Evolutionary conservation across 345 rosid species (phyloP), one percentile per base, ranked within the genome.

Genomic region (Mercurialis annua): DNA sequence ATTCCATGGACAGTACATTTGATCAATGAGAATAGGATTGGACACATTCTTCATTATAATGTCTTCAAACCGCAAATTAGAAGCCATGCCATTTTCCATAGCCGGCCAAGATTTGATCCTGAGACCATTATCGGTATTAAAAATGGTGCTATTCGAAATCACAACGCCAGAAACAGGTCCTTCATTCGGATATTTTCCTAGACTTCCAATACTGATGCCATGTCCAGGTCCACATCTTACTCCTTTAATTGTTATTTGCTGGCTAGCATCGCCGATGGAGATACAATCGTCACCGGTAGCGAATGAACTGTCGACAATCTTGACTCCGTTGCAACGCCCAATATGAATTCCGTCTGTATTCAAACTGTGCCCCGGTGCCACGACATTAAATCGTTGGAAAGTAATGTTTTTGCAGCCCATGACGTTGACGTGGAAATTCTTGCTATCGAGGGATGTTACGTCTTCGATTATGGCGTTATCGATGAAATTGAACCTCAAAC

Each of bases 271-370:
- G 7, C 60, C 60, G 0, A 56, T 29, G 1, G 60, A 56, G 20
- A 56, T 56, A 9, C 60, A 56, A 56, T 56, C 60, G 8, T 56
- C 60, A 56, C 60, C 60, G 6, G 60, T 56, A 11, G 21, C 40
- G 1, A 56, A 29, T 8, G 15, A 14, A 0, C 40, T 14, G 18
- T 56, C 34, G 8, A 56, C 8, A 1, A 56, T 33, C 14, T 56
- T 56, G 7, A 56, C 18, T n/a, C 10, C 34, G 5, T 1, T 30
- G 6, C 40, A 56, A 29, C 40, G 18, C 18, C 38, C 60, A 0
- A 56, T 56, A 30, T 56, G 60, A 30, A 56, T 56, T 56, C 60
- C 60, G 15, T 56, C 60, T 16, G 60, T 56, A 17, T 56, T 56
- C 0, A 33, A n/a, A 11, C 60, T 56, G 8, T 3, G 2, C 16